Base-by-base conservation (phyloP, 2,329 filamentous ascomycete species). In the Monosporascus sp. region DNA sequence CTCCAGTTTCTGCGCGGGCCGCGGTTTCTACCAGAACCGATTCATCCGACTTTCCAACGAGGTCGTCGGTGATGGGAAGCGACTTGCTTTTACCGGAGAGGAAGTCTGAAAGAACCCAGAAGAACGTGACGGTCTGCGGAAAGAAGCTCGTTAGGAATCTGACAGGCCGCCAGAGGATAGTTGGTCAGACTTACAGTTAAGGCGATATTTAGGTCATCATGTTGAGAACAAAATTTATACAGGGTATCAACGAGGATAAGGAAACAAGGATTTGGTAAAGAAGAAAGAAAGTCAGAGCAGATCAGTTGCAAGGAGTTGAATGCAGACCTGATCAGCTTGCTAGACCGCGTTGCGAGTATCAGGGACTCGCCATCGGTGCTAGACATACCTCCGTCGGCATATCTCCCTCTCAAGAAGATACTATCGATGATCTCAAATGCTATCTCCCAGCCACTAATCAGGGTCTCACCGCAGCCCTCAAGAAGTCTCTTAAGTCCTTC, bases 51-150 rank as follows among this genome's bases (percentile, higher is more conserved):
- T 77, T 73, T 45, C 75, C 70, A 52, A 85, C 75, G 54, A 85
- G 74, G 49, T 78, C 75, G 44, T 78, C 73, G 1, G 79, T 84
- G 34, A 86, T 80, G 1, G 79, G 76, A 45, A 86, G 78, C 0
- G 78, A 75, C 53, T 75, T 76, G 51, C 78, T 82, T 59, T 81
- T 82, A 3, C 77, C 73, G 1, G 83, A 85, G 5, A 97, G 76
- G 58, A 92, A 94, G 68, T 97, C 92, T 0, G 93, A 96, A 7
- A 97, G 81, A 51, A 93, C 92, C 90, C 92, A 97, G 68, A 96
- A 96, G 65, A 96, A 94, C 0, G 93, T 96, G 8, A 96, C 89
- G 1, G 92, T 94, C 83, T 90, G 49, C 3, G 22, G 47, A 36
- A 27, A 38, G 54, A 49, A 51, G 62, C 50, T 37, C 37, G 58